Evolutionary conservation across 129 eudicot species (phyloP), one percentile per base, ranked within the genome.

Genomic region (Lactuca saligna): DNA sequence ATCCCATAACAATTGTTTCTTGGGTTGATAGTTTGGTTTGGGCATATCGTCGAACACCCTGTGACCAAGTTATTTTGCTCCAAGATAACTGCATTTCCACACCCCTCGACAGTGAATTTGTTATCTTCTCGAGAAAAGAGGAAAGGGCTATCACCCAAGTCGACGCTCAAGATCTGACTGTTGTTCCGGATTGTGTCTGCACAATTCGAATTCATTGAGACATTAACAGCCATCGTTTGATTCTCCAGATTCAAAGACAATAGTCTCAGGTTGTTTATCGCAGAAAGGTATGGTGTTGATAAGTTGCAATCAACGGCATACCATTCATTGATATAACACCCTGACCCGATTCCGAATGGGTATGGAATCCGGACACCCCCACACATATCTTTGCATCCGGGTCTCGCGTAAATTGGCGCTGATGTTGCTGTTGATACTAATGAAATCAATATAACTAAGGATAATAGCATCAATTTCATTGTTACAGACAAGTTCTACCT

Each of bases 41-140:
- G 65, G 17, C 79, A 74, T 65, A 66, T 66, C 37, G 79, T 44
- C 58, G 79, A 65, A 51, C 79, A 74, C 61, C 79, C 79, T 4
- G 79, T 68, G 61, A 74, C 67, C 60, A 72, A 6, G n/a, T 42
- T 31, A 2, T 4, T 48, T 12, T 70, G 49, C 58, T 58, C 75
- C 17, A 49, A 14, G 7, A 70, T 70, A 7, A 70, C 63, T 13
- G 79, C 79, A 17, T 66, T 74, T 6, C 79, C 79, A 34, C 79
- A 74, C 53, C 79, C 79, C 8, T 65, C 71, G 3, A 66, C 72
- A 8, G 61, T 74, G 58, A 74, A 74, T 8, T 44, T 57, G 39
- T 74, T 74, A 2, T 46, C 51, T 46, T 66, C 61, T 33, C 60
- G 50, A 0, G 73, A 65, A 50, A 74, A 66, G 20, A 66, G 17